Evolutionary conservation across 495 filamentous ascomycete genomes (phyloP), one percentile per base, ranked within the genome.

Genomic region (Cercophora samala): DNA sequence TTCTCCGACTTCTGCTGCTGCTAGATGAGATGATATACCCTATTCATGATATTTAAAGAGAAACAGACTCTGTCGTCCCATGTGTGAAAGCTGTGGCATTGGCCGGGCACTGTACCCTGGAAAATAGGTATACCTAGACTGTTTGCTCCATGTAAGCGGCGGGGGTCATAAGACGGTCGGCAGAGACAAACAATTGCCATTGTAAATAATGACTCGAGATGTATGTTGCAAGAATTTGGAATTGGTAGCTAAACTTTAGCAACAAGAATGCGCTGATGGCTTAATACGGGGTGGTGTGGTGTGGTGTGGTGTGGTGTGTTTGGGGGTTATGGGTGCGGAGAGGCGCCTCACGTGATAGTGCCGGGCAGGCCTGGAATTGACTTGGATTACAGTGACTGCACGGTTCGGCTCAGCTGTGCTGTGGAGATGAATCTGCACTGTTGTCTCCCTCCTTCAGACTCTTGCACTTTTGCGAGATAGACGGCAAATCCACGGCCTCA

Each of bases 281-380:
- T 46, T 46, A 22, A 56, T 56, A 56, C 5, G 18, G 22, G 22
- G 53, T 18, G 53, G 53, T 15, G 11, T 15, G n/a, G 22, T n/a
- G n/a, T n/a, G n/a, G n/a, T n/a, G n/a, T 54, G 52, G 11, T 21
- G 6, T 63, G 23, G 19, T 19, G 46, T 29, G 42, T 51, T 53
- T 32, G 19, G 23, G 61, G 24, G 32, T 21, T 29, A 60, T 22
- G 63, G 60, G 19, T 60, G 19, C 60, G 17, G 37, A 21, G 3
- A 29, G 24, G 15, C 23, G 29, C 25, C 68, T 70, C 68, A 70
- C 68, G 68, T 70, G 68, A 70, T 65, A 59, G 65, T 54, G 51
- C 64, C 64, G 13, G 13, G 11, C 56, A 67, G 63, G 55, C 64
- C 62, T 62, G 65, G 60, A 67, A 65, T 54, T 37, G 58, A 54